Conservation (phyloP, 768 basidiomycete genomes). For the Dacryopinax primogenitus region DNA sequence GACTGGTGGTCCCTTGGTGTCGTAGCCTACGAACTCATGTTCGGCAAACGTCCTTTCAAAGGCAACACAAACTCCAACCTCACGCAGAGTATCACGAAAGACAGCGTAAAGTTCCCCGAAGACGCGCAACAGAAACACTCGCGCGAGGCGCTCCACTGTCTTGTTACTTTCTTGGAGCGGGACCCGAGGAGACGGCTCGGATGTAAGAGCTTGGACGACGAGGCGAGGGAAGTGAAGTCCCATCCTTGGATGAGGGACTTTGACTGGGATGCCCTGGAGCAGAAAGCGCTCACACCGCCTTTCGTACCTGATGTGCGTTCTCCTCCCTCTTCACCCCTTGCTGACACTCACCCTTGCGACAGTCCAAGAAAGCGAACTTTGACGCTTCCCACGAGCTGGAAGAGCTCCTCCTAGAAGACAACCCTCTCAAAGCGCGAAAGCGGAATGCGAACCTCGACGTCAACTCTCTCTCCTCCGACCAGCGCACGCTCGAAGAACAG, state of each 20-base stretch:
- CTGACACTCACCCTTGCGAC: constrained; percentile 1
- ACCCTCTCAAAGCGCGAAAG: constrained; percentile 87
- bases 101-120: constrained; percentile 79
- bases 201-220: constrained; percentile 62
- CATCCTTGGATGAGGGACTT: constrained; percentile 78
- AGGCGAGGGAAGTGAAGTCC: constrained; percentile 59
- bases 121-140: constrained; percentile 71
- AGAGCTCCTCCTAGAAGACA: constrained; percentile 89
- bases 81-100: constrained; percentile 83
- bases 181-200: constrained; percentile 71
- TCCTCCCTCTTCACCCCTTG: not conserved
- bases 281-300: constrained; percentile 52
- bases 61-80: constrained; percentile 87
- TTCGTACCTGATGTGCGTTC: constrained; percentile 84
- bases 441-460: constrained; percentile 83
- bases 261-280: constrained; percentile 67
- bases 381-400: constrained; percentile 97
- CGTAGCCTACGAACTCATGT: constrained; percentile 82
- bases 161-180: constrained; percentile 71
- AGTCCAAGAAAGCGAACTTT: constrained; percentile 99
- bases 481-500: constrained; percentile 99
- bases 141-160: constrained; percentile 58
- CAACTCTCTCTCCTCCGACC: constrained; percentile 74
- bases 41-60: constrained; percentile 82
- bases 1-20: constrained; percentile 98